Evolutionary conservation across 176 grass and related monocot genomes (phyloP), one percentile per base, ranked within the genome.

Genomic region (Oryza rufipogon): DNA sequence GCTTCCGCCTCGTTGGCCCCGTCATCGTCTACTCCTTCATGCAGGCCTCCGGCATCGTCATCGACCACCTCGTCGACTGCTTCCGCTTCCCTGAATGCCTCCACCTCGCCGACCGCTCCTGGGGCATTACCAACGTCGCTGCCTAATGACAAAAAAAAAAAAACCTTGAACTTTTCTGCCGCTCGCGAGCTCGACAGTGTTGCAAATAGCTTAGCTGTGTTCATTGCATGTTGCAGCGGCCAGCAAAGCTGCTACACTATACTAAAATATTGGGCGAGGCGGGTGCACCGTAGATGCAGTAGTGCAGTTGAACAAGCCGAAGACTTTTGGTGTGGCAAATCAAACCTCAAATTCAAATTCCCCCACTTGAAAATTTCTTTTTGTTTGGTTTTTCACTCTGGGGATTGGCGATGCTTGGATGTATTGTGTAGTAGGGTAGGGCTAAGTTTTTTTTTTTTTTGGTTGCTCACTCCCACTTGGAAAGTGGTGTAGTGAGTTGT

Each of bases 21-120:
- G 97, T 99, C 28, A 99, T 99, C n/a, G 70, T 96, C 70, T 96
- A 96, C 80, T 96, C 94, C 19, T 99, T 96, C 90, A 99, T 99
- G 97, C 91, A 99, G 83, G 93, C 91, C 45, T 64, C 89, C 13
- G 93, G 93, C 64, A 94, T 96, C 84, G 88, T 84, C 32, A 92
- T 94, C 28, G 97, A 99, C 77, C 97, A 99, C 63, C 93, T 99
- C 28, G 84, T 99, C 67, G 84, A 76, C 61, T 99, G 97, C 66
- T 99, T 89, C 66, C 87, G 97, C 0, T 99, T 96, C 76, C 46
- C 44, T 0, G 91, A 99, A 41, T 99, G 93, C 9, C 86, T 94
- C 38, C 85, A 75, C 46, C 86, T 94, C 2, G 97, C 91, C 7
- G 87, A 92, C 68, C 84, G 87, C 8, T 92, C 94, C 1, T 97